Evolutionary conservation across 805 yeast genomes (phyloP).

Genomic region (Kluyveromyces aestuarii): DNA sequence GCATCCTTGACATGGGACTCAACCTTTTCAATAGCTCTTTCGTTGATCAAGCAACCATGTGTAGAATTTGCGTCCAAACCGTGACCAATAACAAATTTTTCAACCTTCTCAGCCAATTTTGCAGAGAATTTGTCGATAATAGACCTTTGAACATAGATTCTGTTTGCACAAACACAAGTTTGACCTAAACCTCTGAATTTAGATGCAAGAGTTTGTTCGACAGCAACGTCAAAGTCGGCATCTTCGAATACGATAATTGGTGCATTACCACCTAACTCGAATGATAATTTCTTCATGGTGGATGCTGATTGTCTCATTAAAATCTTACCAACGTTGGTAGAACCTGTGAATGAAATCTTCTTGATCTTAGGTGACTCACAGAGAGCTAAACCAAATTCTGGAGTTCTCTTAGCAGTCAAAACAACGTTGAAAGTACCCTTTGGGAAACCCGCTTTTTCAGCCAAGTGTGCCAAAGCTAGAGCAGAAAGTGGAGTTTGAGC

Average conservation of each 20-base stretch:
- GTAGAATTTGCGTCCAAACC: slow-evolving; percentile 44
- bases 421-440: slow-evolving; percentile 47
- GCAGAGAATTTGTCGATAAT: slow-evolving; percentile 41
- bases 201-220: slow-evolving; percentile 41
- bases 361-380: slow-evolving; percentile 41
- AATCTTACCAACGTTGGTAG: slow-evolving; percentile 52
- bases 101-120: slow-evolving; percentile 37
- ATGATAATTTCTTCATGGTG: slow-evolving; percentile 49
- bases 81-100: slow-evolving; percentile 43
- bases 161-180: slow-evolving; percentile 57
- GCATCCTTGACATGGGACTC: slow-evolving; percentile 49
- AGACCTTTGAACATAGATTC: slow-evolving; percentile 45
- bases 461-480: slow-evolving; percentile 45
- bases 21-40: slow-evolving; percentile 42
- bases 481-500: slow-evolving; percentile 54
- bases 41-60: slow-evolving; percentile 50
- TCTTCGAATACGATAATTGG: slow-evolving; percentile 55
- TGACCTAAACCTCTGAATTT: slow-evolving; percentile 58
- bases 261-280: slow-evolving; percentile 64
- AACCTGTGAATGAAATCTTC: slow-evolving; percentile 57
- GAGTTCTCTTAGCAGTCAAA: slow-evolving; percentile 40
- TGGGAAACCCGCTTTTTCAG: slow-evolving; percentile 54
- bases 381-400: slow-evolving; percentile 42
- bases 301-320: slow-evolving; percentile 49
- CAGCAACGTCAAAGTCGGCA: slow-evolving; percentile 49